These are phyloP conservation scores for Auxenochlorella pyrenoidosa DNA, from an alignment of 139 green algal genomes.

Conservation along the genomic window DNA sequence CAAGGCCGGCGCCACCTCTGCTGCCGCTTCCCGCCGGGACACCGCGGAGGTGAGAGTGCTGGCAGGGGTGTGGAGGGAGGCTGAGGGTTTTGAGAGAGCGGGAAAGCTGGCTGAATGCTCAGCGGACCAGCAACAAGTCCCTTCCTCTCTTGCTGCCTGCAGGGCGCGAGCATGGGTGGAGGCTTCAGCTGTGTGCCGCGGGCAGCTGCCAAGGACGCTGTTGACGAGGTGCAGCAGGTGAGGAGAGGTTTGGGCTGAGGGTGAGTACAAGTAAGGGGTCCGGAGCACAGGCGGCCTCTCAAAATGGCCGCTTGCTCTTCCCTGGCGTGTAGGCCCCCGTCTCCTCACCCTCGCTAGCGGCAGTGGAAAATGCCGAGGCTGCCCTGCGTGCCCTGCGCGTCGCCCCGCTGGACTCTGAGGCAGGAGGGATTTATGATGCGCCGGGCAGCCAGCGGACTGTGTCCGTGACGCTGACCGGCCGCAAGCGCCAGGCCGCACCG, in stretches of 20 bases:
- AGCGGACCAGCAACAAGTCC: no score
- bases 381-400: neutral
- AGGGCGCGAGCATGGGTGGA: neutral
- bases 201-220: neutral
- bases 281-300: no score
- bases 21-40: neutral
- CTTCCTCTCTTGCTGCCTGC: neutral
- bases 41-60: neutral
- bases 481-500: neutral
- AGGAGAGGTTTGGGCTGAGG: neutral
- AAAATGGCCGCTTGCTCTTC: neutral
- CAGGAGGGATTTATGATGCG: constrained; percentile 12
- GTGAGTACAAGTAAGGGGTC: no score
- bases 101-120: no score
- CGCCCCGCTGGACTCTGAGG: neutral
- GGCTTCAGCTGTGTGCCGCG: neutral
- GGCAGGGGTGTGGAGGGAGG: neutral
- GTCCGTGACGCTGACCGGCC: neutral
- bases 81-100: neutral
- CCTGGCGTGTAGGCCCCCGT: neutral
- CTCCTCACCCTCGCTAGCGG: neutral
- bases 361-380: neutral
- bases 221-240: neutral
- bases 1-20: neutral
- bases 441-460: constrained; percentile 15